Evolutionary conservation across 345 rosid species (phyloP), one percentile per base, ranked within the genome.

Genomic region (Lumnitzera littorea): DNA sequence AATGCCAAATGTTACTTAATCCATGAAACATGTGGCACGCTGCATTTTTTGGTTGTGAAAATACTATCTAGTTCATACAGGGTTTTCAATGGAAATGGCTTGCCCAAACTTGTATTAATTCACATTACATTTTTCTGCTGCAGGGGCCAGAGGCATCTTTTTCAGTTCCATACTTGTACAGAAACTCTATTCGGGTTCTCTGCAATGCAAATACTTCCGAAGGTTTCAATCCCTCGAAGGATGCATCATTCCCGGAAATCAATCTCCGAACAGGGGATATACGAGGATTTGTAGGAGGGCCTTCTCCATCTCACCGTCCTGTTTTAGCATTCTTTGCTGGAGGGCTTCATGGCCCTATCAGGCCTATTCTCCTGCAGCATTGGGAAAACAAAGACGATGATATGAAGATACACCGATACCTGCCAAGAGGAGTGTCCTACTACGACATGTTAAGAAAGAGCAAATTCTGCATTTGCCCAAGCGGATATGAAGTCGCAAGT

Each of bases 401-500:
- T 51, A 62, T 91, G 14, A 70, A 67, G 62, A 85, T 91, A 2
- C 81, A 87, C 59, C 74, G 69, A 48, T 89, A 89, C 81, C 89
- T 91, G 31, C 96, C 94, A 0, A 81, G 62, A 67, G 91, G 95
- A 3, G 70, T 76, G 6, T 78, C 88, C 11, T 91, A 91, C 76
- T 49, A 77, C 4, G 89, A 78, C 23, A 79, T 89, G 95, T 74
- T 91, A 91, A 78, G 84, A 24, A 82, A 67, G 57, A 83, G 87
- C 69, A 91, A 83, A 79, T 91, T 74, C 66, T 92, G 98, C 74
- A 64, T 92, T 10, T 92, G 97, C 68, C 98, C 95, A 0, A 92
- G 98, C 5, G 98, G 98, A 3, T 89, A 92, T 29, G 97, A 92
- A 71, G 98, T 92, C 17, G 97, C 97, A 0, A 89, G 96, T 60